Evolutionary conservation across 169 alveolate genomes (phyloP), one percentile per base, ranked within the genome.

Genomic region (Plasmodium vivax): DNA sequence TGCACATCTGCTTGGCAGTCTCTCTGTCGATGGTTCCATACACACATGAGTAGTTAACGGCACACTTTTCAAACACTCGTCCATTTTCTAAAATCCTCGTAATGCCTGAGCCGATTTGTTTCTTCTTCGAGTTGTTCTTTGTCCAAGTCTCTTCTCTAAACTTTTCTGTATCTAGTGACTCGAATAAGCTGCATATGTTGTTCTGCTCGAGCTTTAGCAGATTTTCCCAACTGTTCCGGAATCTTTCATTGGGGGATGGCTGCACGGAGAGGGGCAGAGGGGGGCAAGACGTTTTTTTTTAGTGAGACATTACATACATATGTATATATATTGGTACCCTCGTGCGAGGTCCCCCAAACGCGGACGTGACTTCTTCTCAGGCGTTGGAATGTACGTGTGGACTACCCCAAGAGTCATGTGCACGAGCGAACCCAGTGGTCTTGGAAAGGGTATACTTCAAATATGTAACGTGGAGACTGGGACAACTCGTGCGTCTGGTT

Each of bases 41-140:
- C 12, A 98, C 96, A 30, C 93, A 84, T 2, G 98, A 93, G 23
- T 96, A 96, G 84, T 96, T 97, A 1, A 96, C 97, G 1, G 98
- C 98, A 45, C 97, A 98, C 68, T 97, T 97, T 80, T 97, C 98
- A 92, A 97, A 97, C 36, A 97, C 97, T 23, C 56, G 84, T 12
- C 98, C 98, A 87, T 95, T 96, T 94, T 97, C 95, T 3, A 97
- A 51, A 2, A 98, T 96, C 54, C 97, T 94, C 0, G 98, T 96
- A 27, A 88, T 72, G 75, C 98, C 98, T 32, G 97, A 95, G 10
- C 98, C 98, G 41, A 83, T 34, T 54, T 95, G 92, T 38, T 90
- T 90, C 30, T 71, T 62, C 72, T 90, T 90, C 27, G 74, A 56
- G 71, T 93, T 94, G 58, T 95, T 92, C 47, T 98, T 94, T 12